Conservation (phyloP, 2,329 filamentous ascomycete species). For the Aspergillus versicolor region DNA sequence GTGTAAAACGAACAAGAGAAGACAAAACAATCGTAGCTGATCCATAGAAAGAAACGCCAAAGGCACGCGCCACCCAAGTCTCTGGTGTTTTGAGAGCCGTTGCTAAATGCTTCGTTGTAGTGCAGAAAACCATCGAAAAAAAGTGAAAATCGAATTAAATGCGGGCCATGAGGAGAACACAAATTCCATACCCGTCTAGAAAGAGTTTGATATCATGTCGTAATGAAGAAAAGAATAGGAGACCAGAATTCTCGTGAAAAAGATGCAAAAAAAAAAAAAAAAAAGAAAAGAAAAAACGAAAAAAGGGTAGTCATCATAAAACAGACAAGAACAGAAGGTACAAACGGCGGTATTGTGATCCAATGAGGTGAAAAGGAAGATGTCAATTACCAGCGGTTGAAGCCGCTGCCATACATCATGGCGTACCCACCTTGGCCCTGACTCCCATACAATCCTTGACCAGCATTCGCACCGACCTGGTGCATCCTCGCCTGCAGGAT, state of each 20-base stretch:
- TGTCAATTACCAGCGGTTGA: conserved; percentile 64
- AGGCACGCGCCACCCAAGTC: conserved; percentile 33
- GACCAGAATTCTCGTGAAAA: not conserved
- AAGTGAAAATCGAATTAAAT: conserved; percentile 27
- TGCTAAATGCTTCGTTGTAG: conserved; percentile 35
- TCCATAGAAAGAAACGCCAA: conserved; percentile 34
- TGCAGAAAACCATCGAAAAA: conserved; percentile 17
- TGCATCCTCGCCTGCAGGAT: conserved; percentile 98
- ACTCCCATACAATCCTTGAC: conserved; percentile 86
- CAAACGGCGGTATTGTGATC: conserved; percentile 19
- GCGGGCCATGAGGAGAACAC: conserved; percentile 20
- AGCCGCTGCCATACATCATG: conserved; percentile 75
- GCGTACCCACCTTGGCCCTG: conserved; percentile 92
- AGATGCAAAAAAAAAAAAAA: conserved; percentile 13
- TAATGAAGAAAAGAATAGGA: conserved; percentile 21
- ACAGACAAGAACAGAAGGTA: conserved; percentile 14
- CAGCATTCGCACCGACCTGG: conserved; percentile 77
- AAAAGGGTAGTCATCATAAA: conserved; percentile 22
- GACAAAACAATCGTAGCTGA: conserved; percentile 15
- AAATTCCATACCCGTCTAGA: conserved; percentile 27
- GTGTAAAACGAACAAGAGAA: conserved; percentile 19
- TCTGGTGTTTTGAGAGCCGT: conserved; percentile 32
- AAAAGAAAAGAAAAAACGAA: not conserved
- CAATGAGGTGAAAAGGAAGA: conserved; percentile 22
- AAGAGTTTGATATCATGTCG: conserved; percentile 35